A percentile compares a stretch with the other conserved stretches of the same genome.
Evolutionary conservation across 345 rosid genomes (phyloP).

Genomic region (Turnera subulata): DNA sequence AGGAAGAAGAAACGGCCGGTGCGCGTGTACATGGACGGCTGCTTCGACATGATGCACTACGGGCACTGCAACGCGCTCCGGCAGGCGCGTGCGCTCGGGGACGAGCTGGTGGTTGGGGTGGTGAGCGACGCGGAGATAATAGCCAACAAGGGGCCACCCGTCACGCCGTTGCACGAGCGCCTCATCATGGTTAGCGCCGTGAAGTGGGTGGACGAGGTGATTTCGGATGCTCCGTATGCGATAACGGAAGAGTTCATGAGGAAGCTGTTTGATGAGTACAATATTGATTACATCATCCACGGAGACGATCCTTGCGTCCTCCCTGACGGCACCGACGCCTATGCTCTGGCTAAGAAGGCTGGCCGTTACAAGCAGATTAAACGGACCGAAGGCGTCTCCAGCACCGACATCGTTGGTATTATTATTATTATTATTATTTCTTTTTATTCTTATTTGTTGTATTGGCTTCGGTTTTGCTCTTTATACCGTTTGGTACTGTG

Average conservation of each 20-base stretch:
- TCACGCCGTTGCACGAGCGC: conserved; percentile 65
- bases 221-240: conserved; percentile 69
- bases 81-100: conserved; percentile 71
- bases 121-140: conserved; percentile 71
- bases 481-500: too few species aligned
- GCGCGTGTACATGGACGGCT: conserved; percentile 80
- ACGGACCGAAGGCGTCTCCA: conserved; percentile 80
- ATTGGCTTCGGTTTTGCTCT: neutral
- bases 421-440: neutral
- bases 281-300: conserved; percentile 67
- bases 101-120: conserved; percentile 64
- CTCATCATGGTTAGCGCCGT: conserved; percentile 68
- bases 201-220: conserved; percentile 81
- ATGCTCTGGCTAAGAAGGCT: conserved; percentile 70
- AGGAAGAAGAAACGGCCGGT: conserved; percentile 44
- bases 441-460: neutral
- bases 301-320: conserved; percentile 82
- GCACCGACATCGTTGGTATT: conserved; percentile 75
- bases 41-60: conserved; percentile 85
- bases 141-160: conserved; percentile 74
- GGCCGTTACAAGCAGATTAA: conserved; percentile 79
- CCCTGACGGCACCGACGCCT: conserved; percentile 77
- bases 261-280: conserved; percentile 57
- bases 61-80: conserved; percentile 83
- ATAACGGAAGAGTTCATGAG: conserved; percentile 71